These are phyloP conservation scores for Selenicereus undatus DNA, from an alignment of 148 eudicot species.

Conservation along the genomic window DNA sequence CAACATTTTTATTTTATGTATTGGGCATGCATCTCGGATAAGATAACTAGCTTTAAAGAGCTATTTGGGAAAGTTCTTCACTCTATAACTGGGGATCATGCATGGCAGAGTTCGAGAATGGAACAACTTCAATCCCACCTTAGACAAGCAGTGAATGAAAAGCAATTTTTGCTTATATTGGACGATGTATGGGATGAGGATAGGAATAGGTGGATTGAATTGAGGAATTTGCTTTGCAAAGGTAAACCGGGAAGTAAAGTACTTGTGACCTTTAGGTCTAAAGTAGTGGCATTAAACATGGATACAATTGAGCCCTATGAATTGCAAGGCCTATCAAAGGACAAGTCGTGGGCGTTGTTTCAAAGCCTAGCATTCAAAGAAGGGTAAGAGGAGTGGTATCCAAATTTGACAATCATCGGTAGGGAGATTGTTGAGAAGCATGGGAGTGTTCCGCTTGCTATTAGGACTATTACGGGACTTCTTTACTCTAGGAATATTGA, in stretches of 20 bases:
- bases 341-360: constrained; percentile 11
- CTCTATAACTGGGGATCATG: not conserved
- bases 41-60: not conserved
- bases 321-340: not conserved
- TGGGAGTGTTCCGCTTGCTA: constrained; percentile 4
- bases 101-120: not conserved
- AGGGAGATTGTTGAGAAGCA: not conserved
- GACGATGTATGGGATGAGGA: constrained; percentile 5
- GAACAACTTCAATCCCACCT: not conserved
- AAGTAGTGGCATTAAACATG: not conserved
- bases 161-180: constrained; percentile 5
- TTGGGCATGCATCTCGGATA: constrained; percentile 5
- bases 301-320: not conserved
- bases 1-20: not conserved
- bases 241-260: constrained; percentile 10
- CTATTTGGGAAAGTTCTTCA: not conserved
- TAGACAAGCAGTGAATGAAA: not conserved
- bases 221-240: not conserved
- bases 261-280: constrained; percentile 2
- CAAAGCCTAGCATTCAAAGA: not conserved
- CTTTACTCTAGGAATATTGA: not conserved
- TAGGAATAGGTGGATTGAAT: not conserved
- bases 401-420: not conserved
- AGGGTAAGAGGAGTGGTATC: not conserved
- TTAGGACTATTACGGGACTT: constrained; percentile 8